phyloP scores from a whole-genome alignment of 345 rosid species.

The Excoecaria cochinchinensis region DNA sequence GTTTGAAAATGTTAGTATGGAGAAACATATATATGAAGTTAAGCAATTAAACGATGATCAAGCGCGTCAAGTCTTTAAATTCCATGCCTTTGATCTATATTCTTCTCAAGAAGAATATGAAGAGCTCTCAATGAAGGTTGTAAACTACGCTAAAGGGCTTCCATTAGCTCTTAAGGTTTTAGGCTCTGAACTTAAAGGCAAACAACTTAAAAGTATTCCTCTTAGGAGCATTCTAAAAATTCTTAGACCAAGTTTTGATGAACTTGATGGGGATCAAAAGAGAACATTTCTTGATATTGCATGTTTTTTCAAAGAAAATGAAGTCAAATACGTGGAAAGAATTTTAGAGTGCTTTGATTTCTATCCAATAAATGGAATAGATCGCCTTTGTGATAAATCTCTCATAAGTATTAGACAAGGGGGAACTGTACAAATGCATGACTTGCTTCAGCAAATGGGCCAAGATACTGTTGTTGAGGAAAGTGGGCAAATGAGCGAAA shows the following conservation, averaged over 20 bases:
- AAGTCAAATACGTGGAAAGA: too few relatives aligned
- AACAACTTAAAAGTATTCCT: neutral
- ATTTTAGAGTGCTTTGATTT: neutral
- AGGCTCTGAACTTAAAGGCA: neutral
- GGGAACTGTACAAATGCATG: neutral
- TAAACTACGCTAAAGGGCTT: neutral
- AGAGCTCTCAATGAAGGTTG: neutral
- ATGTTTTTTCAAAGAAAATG: neutral
- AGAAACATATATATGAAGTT: neutral
- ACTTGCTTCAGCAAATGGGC: neutral
- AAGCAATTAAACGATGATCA: neutral
- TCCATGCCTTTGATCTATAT: neutral
- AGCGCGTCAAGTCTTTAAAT: neutral
- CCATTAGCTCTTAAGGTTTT: conserved; percentile 2
- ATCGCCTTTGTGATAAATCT: neutral
- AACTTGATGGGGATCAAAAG: neutral
- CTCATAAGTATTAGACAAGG: neutral
- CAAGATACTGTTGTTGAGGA: neutral
- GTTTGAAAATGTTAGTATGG: neutral
- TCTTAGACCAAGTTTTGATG: conserved; percentile 4
- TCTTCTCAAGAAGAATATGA: neutral
- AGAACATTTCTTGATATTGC: conserved; percentile 7
- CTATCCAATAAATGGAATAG: neutral
- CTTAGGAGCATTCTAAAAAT: neutral
- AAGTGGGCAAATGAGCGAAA: neutral